Evolutionary conservation across 2,329 filamentous ascomycete genomes (phyloP).

Genomic region (Aotearoamyces nothofagi): DNA sequence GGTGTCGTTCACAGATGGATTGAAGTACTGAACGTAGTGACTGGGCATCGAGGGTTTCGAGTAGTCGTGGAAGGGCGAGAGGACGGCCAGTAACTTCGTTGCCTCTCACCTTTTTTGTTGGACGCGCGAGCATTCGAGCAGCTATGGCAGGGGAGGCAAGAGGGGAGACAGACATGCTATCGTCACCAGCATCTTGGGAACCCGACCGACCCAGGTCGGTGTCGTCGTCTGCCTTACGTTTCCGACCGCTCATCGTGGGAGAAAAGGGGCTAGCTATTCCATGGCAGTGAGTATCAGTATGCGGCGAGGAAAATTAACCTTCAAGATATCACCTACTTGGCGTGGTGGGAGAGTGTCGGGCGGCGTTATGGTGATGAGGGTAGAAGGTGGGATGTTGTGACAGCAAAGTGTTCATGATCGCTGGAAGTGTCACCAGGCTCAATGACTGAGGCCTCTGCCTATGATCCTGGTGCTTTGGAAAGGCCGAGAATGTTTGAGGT

Average conservation of each 20-base stretch:
- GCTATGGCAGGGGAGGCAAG: conserved; percentile 64
- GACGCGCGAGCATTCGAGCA: conserved; percentile 49
- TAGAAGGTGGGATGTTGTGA: conserved; percentile 44
- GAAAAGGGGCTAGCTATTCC: conserved; percentile 21
- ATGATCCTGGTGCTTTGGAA: no score
- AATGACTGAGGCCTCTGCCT: no score
- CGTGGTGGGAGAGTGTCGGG: conserved; percentile 37
- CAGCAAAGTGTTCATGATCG: conserved; percentile 46
- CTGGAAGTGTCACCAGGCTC: conserved; percentile 4
- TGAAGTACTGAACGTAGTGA: conserved; percentile 79
- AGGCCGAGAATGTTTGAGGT: no score
- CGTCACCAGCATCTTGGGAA: conserved; percentile 26
- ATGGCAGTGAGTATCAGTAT: conserved; percentile 6
- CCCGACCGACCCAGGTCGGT: conserved; percentile 27
- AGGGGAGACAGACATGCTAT: conserved; percentile 87
- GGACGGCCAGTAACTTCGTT: conserved; percentile 55
- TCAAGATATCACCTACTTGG: conserved; percentile 29
- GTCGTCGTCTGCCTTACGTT: conserved; percentile 79
- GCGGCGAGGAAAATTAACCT: conserved; percentile 3
- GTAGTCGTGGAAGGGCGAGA: conserved; percentile 57
- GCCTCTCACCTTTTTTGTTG: conserved; percentile 45
- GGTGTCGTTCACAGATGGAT: conserved; percentile 79
- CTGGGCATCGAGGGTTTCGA: conserved; percentile 80
- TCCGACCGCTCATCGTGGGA: conserved; percentile 39
- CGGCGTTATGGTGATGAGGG: conserved; percentile 36